Percentiles rank a stretch among this genome's conserved stretches.
phyloP scores from a whole-genome alignment of 2,329 filamentous ascomycete genomes.

The Fusarium odoratissimum region DNA sequence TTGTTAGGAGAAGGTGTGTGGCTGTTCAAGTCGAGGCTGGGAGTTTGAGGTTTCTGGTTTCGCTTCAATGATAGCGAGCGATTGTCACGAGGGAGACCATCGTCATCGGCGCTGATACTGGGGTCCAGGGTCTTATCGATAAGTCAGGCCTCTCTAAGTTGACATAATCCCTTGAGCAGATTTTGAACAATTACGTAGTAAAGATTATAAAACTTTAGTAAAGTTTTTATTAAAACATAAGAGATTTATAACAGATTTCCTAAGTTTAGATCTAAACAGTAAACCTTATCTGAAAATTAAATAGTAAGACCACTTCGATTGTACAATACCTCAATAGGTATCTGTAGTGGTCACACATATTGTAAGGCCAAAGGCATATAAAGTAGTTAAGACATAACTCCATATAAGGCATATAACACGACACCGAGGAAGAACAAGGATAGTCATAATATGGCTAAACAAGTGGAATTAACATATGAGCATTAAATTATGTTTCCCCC shows the following conservation, averaged over 20 bases:
- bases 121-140: slow-evolving; percentile 43
- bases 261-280: background rate
- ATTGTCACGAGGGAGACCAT: slow-evolving; percentile 44
- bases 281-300: fast-evolving
- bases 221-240: too few species aligned
- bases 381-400: background rate
- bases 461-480: fast-evolving
- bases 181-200: background rate
- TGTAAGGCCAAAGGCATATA: background rate
- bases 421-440: background rate
- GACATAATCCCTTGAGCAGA: slow-evolving; percentile 2
- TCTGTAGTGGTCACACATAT: background rate
- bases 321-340: background rate
- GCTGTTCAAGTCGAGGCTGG: background rate
- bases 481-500: background rate
- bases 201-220: background rate
- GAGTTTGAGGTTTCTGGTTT: background rate
- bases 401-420: background rate
- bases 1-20: background rate
- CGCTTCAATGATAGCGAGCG: slow-evolving; percentile 20
- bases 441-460: background rate
- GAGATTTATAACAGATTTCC: fast-evolving
- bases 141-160: slow-evolving; percentile 21
- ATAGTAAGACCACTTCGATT: background rate
- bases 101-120: slow-evolving; percentile 42